phyloP scores from a whole-genome alignment of 2,329 filamentous ascomycete species.

The Xylariaceae sp. region DNA sequence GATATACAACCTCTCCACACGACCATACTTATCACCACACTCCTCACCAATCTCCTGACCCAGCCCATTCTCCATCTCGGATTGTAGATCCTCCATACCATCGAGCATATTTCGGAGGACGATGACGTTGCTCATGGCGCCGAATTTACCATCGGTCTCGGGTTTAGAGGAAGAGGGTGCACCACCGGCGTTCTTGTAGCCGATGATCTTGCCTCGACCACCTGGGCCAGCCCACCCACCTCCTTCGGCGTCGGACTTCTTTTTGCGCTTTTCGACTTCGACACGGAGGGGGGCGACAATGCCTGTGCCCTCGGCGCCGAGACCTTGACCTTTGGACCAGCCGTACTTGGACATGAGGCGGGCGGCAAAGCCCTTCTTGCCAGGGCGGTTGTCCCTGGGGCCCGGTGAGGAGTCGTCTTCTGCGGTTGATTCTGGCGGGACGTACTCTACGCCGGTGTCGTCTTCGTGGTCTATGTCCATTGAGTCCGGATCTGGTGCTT shows the following conservation, averaged over 20 bases:
- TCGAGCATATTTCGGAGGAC: conserved; percentile 82
- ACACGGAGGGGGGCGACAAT: conserved; percentile 81
- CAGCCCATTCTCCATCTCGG: conserved; percentile 71
- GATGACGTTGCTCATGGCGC: conserved; percentile 75
- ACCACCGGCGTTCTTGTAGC: conserved; percentile 47
- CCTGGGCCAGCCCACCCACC: conserved; percentile 70
- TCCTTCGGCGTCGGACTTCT: conserved; percentile 71
- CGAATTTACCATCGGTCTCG: conserved; percentile 49
- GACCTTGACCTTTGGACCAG: conserved; percentile 81
- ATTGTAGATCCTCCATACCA: conserved; percentile 69
- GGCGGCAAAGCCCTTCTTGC: conserved; percentile 79
- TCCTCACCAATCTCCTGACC: conserved; percentile 95
- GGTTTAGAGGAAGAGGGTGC: conserved; percentile 12
- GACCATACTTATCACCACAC: conserved; percentile 84
- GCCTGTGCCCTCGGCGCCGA: conserved; percentile 77
- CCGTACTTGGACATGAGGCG: conserved; percentile 92
- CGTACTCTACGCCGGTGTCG: conserved; percentile 31
- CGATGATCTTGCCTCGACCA: conserved; percentile 74
- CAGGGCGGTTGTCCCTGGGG: conserved; percentile 63
- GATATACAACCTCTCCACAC: conserved; percentile 75
- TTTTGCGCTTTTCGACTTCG: conserved; percentile 81
- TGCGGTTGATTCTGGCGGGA: conserved; percentile 21
- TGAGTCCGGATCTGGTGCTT: conserved; percentile 38
- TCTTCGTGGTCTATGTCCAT: conserved; percentile 37
- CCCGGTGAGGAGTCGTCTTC: conserved; percentile 14